Percentiles rank a stretch among this genome's conserved stretches.
Conservation (phyloP, 2,329 filamentous ascomycete species). For the Whalleya microplaca region DNA sequence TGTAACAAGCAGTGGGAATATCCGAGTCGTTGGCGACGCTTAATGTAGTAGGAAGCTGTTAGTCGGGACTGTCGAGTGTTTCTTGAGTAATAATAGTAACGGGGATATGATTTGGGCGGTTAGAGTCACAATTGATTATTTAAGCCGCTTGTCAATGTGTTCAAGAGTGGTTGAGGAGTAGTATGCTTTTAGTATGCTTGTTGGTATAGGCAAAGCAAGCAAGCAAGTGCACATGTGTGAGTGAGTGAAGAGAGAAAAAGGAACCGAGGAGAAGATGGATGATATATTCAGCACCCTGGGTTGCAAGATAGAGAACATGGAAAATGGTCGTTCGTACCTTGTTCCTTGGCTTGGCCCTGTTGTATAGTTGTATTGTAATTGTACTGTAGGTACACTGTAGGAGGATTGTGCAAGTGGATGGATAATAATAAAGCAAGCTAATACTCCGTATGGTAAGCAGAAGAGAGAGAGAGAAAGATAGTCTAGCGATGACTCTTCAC, state of each 20-base stretch:
- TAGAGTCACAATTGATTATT: constrained; percentile 15
- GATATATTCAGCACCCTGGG: constrained; percentile 29
- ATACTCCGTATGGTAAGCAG: constrained; percentile 15
- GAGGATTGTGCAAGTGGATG: background rate
- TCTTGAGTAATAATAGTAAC: constrained; percentile 18
- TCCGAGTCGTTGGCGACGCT: constrained; percentile 10
- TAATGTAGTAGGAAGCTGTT: constrained; percentile 6
- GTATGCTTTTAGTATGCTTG: background rate
- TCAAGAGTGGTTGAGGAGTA: background rate
- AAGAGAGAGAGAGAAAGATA: too few relatives aligned
- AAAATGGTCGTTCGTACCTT: constrained; percentile 15
- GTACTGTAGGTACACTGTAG: constrained; percentile 3
- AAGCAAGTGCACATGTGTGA: too few relatives aligned
- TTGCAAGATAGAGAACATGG: background rate
- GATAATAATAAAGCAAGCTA: background rate
- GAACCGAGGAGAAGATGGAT: constrained; percentile 23
- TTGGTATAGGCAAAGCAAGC: background rate
- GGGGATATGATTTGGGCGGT: constrained; percentile 6
- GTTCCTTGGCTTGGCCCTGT: constrained; percentile 19
- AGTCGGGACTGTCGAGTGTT: constrained; percentile 14
- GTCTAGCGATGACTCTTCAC: constrained; percentile 25
- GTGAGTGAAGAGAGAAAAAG: constrained; percentile 10
- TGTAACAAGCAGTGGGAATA: constrained; percentile 21
- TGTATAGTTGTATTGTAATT: constrained; percentile 17
- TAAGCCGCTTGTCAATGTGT: constrained; percentile 8